Evolutionary conservation across 2,329 filamentous ascomycete genomes (phyloP).

Genomic region (Trichoderma simmonsii): DNA sequence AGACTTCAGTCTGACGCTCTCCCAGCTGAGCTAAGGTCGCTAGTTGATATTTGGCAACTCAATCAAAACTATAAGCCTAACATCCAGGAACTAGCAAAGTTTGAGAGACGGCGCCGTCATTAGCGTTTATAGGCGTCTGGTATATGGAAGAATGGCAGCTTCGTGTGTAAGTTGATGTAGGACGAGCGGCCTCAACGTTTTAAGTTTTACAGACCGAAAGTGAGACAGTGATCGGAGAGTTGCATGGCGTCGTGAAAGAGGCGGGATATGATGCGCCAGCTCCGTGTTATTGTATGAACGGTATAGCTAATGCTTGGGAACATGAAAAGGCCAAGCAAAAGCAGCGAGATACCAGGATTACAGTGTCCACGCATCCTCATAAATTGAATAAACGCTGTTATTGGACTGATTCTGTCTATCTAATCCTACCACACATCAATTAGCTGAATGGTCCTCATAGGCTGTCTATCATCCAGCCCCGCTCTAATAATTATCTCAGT

Average conservation of each 20-base stretch:
- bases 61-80: background rate
- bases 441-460: background rate
- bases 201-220: background rate
- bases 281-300: background rate
- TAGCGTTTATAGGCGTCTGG: background rate
- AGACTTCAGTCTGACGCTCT: conserved; percentile 28
- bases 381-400: background rate
- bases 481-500: background rate
- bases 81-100: background rate
- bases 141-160: background rate
- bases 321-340: background rate
- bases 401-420: background rate
- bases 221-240: background rate
- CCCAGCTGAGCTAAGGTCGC: conserved; percentile 32
- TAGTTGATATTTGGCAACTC: background rate
- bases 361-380: background rate
- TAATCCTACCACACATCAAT: background rate
- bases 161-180: rapidly evolving
- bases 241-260: background rate
- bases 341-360: background rate
- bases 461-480: background rate
- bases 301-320: background rate
- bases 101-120: background rate
- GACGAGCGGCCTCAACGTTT: background rate
- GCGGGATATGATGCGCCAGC: background rate